Evolutionary conservation across 2,329 filamentous ascomycete species (phyloP).

Genomic region (Colletotrichum higginsianum): DNA sequence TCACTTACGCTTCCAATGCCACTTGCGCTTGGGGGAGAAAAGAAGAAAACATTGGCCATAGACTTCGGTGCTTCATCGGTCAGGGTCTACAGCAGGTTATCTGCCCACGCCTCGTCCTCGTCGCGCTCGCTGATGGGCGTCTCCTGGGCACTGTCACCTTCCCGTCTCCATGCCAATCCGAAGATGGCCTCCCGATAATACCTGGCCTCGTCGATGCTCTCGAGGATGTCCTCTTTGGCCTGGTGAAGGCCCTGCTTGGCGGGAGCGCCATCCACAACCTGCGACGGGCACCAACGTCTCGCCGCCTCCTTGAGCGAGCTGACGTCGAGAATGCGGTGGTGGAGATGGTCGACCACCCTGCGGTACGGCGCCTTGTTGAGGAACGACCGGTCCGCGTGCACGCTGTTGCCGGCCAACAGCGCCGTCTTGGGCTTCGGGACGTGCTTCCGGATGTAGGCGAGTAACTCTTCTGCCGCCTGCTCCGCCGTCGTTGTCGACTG

Average conservation of each 20-base stretch:
- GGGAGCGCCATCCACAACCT: constrained; percentile 74
- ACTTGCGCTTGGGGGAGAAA: no score
- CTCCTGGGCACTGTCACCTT: constrained; percentile 21
- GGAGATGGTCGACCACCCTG: constrained; percentile 80
- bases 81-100: constrained; percentile 36
- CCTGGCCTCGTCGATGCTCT: constrained; percentile 92
- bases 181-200: constrained; percentile 86
- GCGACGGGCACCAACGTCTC: constrained; percentile 81
- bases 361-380: constrained; percentile 82
- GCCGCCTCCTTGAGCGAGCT: constrained; percentile 94
- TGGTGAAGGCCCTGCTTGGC: constrained; percentile 84
- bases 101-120: constrained; percentile 42
- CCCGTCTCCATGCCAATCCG: constrained; percentile 48
- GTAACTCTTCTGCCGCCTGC: constrained; percentile 79
- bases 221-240: constrained; percentile 90
- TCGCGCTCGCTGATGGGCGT: constrained; percentile 40
- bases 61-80: neutral
- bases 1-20: neutral
- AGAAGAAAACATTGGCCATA: neutral
- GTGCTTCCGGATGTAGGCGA: constrained; percentile 82
- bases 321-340: constrained; percentile 93
- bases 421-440: constrained; percentile 78
- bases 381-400: constrained; percentile 91
- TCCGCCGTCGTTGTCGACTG: constrained; percentile 80
- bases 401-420: constrained; percentile 90